These are phyloP conservation scores for Phlebopus sp. DNA, from an alignment of 1,284 basidiomycete species.

Conservation along the genomic window DNA sequence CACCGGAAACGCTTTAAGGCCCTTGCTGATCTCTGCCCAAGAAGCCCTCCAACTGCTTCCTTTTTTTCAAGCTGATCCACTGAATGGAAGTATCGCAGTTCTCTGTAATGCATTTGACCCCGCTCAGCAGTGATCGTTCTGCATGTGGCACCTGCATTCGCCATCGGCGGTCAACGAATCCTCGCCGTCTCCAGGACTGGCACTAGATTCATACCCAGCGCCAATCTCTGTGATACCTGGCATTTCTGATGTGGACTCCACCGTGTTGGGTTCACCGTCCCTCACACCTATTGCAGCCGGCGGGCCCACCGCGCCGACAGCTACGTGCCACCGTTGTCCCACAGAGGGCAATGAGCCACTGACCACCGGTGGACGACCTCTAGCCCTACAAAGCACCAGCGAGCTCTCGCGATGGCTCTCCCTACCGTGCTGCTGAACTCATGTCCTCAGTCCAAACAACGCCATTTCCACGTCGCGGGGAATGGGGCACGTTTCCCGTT, in stretches of 20 bases:
- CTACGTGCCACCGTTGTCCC: slow-evolving; percentile 2
- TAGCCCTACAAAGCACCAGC: slow-evolving; percentile 15
- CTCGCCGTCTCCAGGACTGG: no score
- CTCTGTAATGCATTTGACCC: background rate
- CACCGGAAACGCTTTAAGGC: slow-evolving; percentile 9
- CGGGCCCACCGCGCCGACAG: background rate
- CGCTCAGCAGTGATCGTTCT: background rate
- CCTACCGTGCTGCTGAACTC: slow-evolving; percentile 2
- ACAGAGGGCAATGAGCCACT: slow-evolving; percentile 2
- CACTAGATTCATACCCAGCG: no score
- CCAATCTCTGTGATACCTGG: no score
- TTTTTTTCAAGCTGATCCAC: background rate
- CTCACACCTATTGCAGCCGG: no score
- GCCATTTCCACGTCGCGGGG: slow-evolving; percentile 19
- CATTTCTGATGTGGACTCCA: no score
- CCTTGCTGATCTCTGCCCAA: slow-evolving; percentile 15
- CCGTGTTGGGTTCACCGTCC: no score
- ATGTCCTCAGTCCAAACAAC: slow-evolving; percentile 16
- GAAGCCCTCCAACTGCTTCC: background rate
- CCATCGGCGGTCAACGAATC: no score
- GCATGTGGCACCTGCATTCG: background rate
- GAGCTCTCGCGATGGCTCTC: background rate
- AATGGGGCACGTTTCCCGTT: slow-evolving; percentile 28
- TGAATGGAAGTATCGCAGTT: background rate
- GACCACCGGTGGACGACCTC: slow-evolving; percentile 11